A percentile compares a stretch with the other conserved stretches of the same genome.
phyloP scores from a whole-genome alignment of 805 yeast genomes.

The Yarrowia sp. region DNA sequence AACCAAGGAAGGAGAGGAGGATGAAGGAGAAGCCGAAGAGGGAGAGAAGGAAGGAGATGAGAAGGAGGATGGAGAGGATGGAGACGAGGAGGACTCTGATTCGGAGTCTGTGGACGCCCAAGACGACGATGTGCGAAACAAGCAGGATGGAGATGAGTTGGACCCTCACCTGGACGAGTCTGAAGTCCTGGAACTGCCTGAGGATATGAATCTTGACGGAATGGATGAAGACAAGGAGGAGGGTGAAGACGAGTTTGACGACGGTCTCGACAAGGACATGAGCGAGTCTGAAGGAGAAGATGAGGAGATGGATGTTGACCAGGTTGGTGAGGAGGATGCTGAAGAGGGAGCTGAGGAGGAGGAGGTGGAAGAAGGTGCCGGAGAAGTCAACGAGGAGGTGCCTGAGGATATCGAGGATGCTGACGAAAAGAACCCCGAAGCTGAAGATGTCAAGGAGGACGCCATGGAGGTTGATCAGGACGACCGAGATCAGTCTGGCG shows the following conservation, averaged over 20 bases:
- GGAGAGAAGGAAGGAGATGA: conserved; percentile 42
- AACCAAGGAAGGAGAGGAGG: conserved; percentile 39
- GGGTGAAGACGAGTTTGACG: conserved; percentile 42
- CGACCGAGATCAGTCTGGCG: conserved; percentile 63
- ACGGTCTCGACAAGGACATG: conserved; percentile 35
- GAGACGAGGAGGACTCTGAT: conserved; percentile 44
- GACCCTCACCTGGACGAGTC: conserved; percentile 77
- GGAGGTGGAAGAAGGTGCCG: conserved; percentile 34
- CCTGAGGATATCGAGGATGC: conserved; percentile 34
- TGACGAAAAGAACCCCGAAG: conserved; percentile 37
- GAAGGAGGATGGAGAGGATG: conserved; percentile 48
- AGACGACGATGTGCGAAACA: conserved; percentile 62
- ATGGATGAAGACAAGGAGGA: conserved; percentile 59
- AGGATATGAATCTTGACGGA: conserved; percentile 85
- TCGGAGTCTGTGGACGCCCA: conserved; percentile 53
- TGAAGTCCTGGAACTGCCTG: conserved; percentile 87
- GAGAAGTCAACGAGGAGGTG: conserved; percentile 36
- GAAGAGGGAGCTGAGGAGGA: conserved; percentile 41
- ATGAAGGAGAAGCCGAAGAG: conserved; percentile 42
- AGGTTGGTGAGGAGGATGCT: conserved; percentile 34
- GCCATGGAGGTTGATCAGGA: conserved; percentile 39
- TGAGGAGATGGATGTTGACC: conserved; percentile 37
- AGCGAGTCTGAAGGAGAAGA: conserved; percentile 36
- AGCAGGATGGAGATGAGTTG: conserved; percentile 71
- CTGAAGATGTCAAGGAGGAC: conserved; percentile 34